Percentiles rank a stretch among this genome's conserved stretches.
Evolutionary conservation across 1,284 basidiomycete genomes (phyloP).

Genomic region (Mixia osmundae): DNA sequence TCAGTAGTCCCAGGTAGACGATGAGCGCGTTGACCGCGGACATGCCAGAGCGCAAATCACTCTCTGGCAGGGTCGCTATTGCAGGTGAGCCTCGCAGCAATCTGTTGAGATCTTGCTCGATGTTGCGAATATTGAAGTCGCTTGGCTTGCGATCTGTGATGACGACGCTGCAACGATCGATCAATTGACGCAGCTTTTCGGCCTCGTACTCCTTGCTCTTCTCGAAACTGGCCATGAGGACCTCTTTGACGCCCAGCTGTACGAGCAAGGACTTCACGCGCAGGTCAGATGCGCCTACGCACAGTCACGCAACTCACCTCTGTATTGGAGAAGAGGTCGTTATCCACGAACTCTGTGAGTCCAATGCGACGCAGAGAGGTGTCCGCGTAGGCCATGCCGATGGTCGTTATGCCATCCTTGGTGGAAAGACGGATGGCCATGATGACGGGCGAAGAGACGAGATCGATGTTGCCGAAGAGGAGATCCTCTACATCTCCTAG

Average conservation of each 20-base stretch:
- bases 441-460: slow-evolving; percentile 65
- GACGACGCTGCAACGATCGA: slow-evolving; percentile 78
- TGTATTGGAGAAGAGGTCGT: slow-evolving; percentile 84
- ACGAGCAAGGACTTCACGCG: slow-evolving; percentile 39
- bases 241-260: slow-evolving; percentile 91
- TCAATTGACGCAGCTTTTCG: slow-evolving; percentile 52
- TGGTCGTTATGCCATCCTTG: slow-evolving; percentile 26
- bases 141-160: slow-evolving; percentile 68
- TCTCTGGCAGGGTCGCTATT: slow-evolving; percentile 30
- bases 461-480: slow-evolving; percentile 45
- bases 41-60: slow-evolving; percentile 51
- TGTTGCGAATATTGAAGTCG: slow-evolving; percentile 58
- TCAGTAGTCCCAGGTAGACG: slow-evolving; percentile 57
- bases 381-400: slow-evolving; percentile 34
- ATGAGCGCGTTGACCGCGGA: slow-evolving; percentile 59
- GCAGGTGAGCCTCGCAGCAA: slow-evolving; percentile 31
- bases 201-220: slow-evolving; percentile 49
- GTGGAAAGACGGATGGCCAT: slow-evolving; percentile 63
- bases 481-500: slow-evolving; percentile 81
- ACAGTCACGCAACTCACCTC: slow-evolving; percentile 34
- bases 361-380: slow-evolving; percentile 30
- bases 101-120: slow-evolving; percentile 63
- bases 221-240: slow-evolving; percentile 33
- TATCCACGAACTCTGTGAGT: slow-evolving; percentile 76
- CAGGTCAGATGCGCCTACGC: no score